Conservation (phyloP, 768 basidiomycete species). For the Kondoa malvinella region DNA sequence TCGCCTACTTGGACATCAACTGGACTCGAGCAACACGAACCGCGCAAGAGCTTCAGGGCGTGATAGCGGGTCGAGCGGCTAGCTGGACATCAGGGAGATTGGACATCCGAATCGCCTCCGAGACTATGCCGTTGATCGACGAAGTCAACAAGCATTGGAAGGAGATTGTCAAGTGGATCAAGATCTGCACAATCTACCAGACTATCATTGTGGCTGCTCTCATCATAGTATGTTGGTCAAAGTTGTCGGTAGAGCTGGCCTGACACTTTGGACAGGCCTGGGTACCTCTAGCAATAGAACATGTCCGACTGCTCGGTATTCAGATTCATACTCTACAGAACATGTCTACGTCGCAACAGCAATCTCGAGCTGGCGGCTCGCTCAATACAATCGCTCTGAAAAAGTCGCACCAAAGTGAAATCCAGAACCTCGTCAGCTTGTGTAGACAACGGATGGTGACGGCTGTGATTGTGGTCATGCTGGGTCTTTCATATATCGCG, state of each 20-base stretch:
- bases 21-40: neutral
- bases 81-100: neutral
- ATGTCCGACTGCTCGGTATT: neutral
- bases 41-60: neutral
- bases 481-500: neutral
- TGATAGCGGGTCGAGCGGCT: neutral
- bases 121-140: neutral
- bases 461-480: neutral
- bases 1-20: neutral
- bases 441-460: neutral
- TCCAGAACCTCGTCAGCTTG: neutral
- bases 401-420: neutral
- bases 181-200: neutral
- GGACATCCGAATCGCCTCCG: neutral
- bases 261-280: neutral
- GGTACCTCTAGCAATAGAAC: neutral
- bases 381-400: neutral
- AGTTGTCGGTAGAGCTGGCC: neutral
- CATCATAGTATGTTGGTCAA: neutral
- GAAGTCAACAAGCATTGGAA: neutral
- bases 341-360: neutral
- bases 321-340: neutral
- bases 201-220: neutral
- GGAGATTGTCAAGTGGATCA: neutral
- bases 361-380: neutral